These are phyloP conservation scores for Trypanosomatidae sp. DNA, from an alignment of 208 protist species.

Conservation along the genomic window DNA sequence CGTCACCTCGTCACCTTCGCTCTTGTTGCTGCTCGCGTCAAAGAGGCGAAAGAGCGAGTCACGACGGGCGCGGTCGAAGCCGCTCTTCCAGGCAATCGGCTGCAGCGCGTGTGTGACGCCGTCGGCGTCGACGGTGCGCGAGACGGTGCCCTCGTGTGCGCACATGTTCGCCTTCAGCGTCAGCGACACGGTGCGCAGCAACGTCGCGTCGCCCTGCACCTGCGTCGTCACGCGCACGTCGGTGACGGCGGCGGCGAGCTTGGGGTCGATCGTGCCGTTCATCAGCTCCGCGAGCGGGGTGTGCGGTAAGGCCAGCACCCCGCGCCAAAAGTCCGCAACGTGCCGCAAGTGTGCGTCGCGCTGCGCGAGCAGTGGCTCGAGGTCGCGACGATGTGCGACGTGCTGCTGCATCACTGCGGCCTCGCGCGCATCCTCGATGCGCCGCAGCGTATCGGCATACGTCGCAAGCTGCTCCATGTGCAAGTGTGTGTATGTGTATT, in stretches of 20 bases:
- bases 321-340: conserved; percentile 48
- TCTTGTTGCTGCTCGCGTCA: conserved; percentile 7
- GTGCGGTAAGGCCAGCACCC: conserved; percentile 17
- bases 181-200: conserved; percentile 33
- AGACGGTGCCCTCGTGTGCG: conserved; percentile 38
- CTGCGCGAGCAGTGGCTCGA: conserved; percentile 45
- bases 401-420: no score
- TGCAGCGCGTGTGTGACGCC: conserved; percentile 34
- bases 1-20: conserved; percentile 13
- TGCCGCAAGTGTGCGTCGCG: conserved; percentile 23
- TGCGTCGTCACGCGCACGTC: conserved; percentile 33
- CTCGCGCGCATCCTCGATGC: no score
- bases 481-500: no score
- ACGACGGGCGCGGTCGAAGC: conserved; percentile 33
- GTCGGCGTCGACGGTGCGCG: conserved; percentile 29
- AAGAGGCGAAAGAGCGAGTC: conserved; percentile 77
- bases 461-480: no score
- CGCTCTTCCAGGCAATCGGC: conserved; percentile 61
- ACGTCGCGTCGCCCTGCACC: conserved; percentile 16
- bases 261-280: conserved; percentile 69
- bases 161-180: conserved; percentile 58
- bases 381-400: conserved; percentile 36
- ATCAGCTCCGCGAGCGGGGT: conserved; percentile 26
- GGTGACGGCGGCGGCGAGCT: conserved; percentile 55
- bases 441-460: no score